Percentiles rank a stretch among this genome's conserved stretches.
phyloP scores from a whole-genome alignment of 176 grass and related monocot species.

The Echinochloa phyllopogon region DNA sequence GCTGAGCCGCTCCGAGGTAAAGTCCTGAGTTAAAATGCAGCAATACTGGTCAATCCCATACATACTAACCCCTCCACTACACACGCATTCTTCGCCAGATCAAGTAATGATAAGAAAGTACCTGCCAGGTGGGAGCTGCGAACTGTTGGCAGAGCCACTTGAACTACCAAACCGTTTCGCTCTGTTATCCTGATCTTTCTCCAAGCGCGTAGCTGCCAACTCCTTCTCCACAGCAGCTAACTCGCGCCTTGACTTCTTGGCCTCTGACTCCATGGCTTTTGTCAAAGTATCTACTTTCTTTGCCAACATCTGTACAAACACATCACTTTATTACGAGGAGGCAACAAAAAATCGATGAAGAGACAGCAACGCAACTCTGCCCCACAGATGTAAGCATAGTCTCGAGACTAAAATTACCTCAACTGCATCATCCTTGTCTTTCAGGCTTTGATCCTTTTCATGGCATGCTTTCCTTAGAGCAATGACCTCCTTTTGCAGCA shows the following conservation, averaged over 20 bases:
- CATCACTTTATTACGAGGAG: slow-evolving; percentile 30
- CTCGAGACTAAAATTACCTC: slow-evolving; percentile 58
- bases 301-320: slow-evolving; percentile 70
- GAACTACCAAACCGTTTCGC: slow-evolving; percentile 65
- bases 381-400: background rate
- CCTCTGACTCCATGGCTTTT: slow-evolving; percentile 91
- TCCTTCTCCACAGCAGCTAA: slow-evolving; percentile 91
- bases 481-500: slow-evolving; percentile 92
- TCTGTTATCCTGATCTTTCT: slow-evolving; percentile 85
- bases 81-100: background rate
- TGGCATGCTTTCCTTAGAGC: slow-evolving; percentile 77
- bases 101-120: background rate
- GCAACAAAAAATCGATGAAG: background rate
- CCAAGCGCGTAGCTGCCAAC: slow-evolving; percentile 65
- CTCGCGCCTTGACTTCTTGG: slow-evolving; percentile 93
- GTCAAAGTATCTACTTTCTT: slow-evolving; percentile 98
- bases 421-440: slow-evolving; percentile 94
- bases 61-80: background rate
- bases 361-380: slow-evolving; percentile 4
- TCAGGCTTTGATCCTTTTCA: slow-evolving; percentile 92
- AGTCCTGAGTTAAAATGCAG: slow-evolving; percentile 30
- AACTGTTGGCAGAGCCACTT: slow-evolving; percentile 56
- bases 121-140: slow-evolving; percentile 71
- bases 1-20: slow-evolving; percentile 57
- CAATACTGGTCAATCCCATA: background rate